phyloP scores from a whole-genome alignment of 257 asterid species.

The Fraxinus pennsylvanica region DNA sequence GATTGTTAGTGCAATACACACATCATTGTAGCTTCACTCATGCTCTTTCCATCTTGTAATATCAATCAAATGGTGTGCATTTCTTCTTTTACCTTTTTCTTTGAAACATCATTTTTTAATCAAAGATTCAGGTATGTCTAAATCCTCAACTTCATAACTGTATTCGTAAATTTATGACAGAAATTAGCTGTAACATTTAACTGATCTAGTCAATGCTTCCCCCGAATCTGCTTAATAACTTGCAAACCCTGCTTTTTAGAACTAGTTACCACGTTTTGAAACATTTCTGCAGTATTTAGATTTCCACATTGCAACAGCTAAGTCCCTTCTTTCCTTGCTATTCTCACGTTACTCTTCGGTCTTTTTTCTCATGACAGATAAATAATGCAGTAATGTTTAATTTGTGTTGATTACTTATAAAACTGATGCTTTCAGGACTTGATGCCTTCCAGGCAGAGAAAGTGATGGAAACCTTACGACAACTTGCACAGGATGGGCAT shows the following conservation, averaged over 20 bases:
- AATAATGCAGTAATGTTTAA: constrained; percentile 3
- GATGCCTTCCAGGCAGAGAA: constrained; percentile 99
- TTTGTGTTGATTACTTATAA: constrained; percentile 22
- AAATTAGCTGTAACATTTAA: neutral
- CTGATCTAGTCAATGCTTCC: constrained; percentile 5
- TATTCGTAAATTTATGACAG: neutral
- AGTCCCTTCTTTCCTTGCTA: constrained; percentile 17
- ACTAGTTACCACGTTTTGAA: neutral
- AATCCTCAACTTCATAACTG: neutral
- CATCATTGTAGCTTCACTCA: neutral
- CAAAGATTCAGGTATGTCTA: neutral
- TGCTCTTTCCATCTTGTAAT: neutral
- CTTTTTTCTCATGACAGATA: constrained; percentile 7
- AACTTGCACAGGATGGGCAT: constrained; percentile 95
- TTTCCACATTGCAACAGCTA: constrained; percentile 13
- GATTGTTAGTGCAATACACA: neutral
- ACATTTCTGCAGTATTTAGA: neutral
- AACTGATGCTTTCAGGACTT: constrained; percentile 70
- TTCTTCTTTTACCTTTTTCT: neutral
- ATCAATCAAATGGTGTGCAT: neutral
- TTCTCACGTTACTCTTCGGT: constrained; percentile 10
- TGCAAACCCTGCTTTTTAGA: constrained; percentile 12
- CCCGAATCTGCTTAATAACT: constrained; percentile 15
- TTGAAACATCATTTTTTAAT: neutral
- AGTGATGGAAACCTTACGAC: constrained; percentile 88